Evolutionary conservation across 2,329 filamentous ascomycete species (phyloP).

Genomic region (Colletotrichum filicis): DNA sequence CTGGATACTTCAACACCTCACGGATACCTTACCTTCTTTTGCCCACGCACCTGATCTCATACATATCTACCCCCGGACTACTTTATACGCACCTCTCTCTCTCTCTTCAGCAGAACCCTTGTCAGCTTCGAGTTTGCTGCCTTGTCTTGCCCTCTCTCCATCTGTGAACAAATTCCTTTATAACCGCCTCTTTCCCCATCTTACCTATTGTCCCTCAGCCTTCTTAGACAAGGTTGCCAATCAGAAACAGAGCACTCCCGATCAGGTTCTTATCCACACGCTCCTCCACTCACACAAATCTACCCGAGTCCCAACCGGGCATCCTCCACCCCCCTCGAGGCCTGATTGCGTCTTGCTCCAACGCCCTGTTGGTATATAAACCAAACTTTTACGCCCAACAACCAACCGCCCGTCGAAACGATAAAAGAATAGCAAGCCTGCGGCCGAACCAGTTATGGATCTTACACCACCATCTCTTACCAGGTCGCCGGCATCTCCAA

Average conservation of each 20-base stretch:
- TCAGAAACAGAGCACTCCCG: conserved; percentile 17
- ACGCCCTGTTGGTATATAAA: conserved; percentile 32
- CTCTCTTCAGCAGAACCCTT: conserved; percentile 9
- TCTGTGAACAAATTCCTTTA: conserved; percentile 11
- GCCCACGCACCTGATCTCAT: neutral
- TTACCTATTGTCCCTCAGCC: conserved; percentile 24
- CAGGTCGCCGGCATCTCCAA: conserved; percentile 55
- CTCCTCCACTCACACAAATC: conserved; percentile 29
- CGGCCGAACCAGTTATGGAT: conserved; percentile 53
- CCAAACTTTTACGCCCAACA: conserved; percentile 26
- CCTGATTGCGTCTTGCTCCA: conserved; percentile 20
- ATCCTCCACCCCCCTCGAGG: conserved; percentile 10
- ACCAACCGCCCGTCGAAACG: conserved; percentile 6
- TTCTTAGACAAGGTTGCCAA: conserved; percentile 29
- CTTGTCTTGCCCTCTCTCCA: conserved; percentile 1
- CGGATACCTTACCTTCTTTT: conserved; percentile 8
- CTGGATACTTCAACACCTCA: neutral
- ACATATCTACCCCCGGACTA: neutral
- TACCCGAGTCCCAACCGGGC: conserved; percentile 11
- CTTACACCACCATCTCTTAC: conserved; percentile 60
- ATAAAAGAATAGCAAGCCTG: conserved; percentile 13
- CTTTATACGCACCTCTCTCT: neutral
- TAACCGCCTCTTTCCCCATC: conserved; percentile 21
- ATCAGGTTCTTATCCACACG: conserved; percentile 28
- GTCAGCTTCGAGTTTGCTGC: conserved; percentile 6